phyloP scores from a whole-genome alignment of 2,329 filamentous ascomycete genomes.

The Penicillium capsulatum region DNA sequence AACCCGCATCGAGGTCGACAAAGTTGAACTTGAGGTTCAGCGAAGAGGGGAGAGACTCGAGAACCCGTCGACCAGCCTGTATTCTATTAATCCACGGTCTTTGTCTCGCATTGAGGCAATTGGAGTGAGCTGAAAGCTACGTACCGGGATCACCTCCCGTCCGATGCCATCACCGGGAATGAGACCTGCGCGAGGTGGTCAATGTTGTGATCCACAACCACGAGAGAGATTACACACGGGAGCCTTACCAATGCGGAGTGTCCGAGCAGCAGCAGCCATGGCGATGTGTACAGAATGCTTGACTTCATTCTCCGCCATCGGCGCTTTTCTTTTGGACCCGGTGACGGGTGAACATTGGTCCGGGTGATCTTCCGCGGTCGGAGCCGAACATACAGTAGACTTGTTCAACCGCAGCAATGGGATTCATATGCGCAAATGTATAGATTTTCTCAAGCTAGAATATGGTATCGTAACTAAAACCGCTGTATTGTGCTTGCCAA shows the following conservation, averaged over 20 bases:
- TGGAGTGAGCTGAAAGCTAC: constrained; percentile 13
- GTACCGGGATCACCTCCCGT: constrained; percentile 88
- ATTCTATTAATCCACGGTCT: constrained; percentile 11
- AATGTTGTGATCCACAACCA: constrained; percentile 1
- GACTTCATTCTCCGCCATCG: constrained; percentile 28
- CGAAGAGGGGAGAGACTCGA: constrained; percentile 90
- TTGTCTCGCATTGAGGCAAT: constrained; percentile 6
- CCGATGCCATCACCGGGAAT: constrained; percentile 98
- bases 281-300: constrained; percentile 22
- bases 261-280: constrained; percentile 56
- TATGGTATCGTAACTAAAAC: no score
- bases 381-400: constrained; percentile 13
- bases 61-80: constrained; percentile 73
- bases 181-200: constrained; percentile 59
- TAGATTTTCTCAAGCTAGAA: no score
- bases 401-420: no score
- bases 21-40: constrained; percentile 91
- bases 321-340: constrained; percentile 26
- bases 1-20: constrained; percentile 86
- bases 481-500: no score
- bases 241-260: constrained; percentile 63
- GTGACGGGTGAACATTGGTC: constrained; percentile 21
- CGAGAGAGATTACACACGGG: neutral
- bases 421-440: no score
- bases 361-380: constrained; percentile 18